These are phyloP conservation scores for Trichophyton simii DNA, from an alignment of 2,329 filamentous ascomycete genomes.

Conservation along the genomic window DNA sequence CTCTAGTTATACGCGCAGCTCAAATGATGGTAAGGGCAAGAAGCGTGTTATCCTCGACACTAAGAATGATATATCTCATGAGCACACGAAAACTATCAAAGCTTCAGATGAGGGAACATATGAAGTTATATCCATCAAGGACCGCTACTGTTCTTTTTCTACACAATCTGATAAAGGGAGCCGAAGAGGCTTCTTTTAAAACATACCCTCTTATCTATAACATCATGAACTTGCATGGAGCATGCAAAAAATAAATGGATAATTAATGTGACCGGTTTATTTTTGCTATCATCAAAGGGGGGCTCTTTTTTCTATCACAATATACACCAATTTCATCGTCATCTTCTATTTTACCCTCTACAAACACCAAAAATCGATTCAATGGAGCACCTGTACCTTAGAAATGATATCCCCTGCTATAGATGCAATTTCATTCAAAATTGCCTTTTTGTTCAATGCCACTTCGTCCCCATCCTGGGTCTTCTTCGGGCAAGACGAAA, in stretches of 20 bases:
- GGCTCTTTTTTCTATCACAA: not conserved
- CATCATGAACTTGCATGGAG: not conserved
- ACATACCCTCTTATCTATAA: not conserved
- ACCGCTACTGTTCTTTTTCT: slow-evolving; percentile 80
- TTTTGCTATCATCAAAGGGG: too few relatives aligned
- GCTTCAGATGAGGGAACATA: slow-evolving; percentile 93
- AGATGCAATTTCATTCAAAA: slow-evolving; percentile 35
- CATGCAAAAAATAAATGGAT: not conserved
- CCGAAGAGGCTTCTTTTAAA: slow-evolving; percentile 1
- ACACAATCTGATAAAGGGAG: slow-evolving; percentile 37
- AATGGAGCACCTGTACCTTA: slow-evolving; percentile 44
- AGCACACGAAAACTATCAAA: slow-evolving; percentile 66
- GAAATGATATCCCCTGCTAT: slow-evolving; percentile 54
- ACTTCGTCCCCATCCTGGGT: slow-evolving; percentile 17
- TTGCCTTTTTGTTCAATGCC: slow-evolving; percentile 28
- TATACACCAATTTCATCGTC: not conserved
- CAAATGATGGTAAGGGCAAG: slow-evolving; percentile 67
- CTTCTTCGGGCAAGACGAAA: slow-evolving; percentile 21
- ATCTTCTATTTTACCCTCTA: not conserved
- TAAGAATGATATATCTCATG: slow-evolving; percentile 70
- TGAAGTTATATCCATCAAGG: slow-evolving; percentile 92
- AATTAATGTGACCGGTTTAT: not conserved
- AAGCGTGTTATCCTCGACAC: slow-evolving; percentile 77
- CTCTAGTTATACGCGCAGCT: slow-evolving; percentile 65
- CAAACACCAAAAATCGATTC: not conserved